Percentiles rank a stretch among this genome's conserved stretches.
These are phyloP conservation scores for Hanseniaspora lachancei DNA, from an alignment of 805 yeast genomes.

Conservation along the genomic window DNA sequence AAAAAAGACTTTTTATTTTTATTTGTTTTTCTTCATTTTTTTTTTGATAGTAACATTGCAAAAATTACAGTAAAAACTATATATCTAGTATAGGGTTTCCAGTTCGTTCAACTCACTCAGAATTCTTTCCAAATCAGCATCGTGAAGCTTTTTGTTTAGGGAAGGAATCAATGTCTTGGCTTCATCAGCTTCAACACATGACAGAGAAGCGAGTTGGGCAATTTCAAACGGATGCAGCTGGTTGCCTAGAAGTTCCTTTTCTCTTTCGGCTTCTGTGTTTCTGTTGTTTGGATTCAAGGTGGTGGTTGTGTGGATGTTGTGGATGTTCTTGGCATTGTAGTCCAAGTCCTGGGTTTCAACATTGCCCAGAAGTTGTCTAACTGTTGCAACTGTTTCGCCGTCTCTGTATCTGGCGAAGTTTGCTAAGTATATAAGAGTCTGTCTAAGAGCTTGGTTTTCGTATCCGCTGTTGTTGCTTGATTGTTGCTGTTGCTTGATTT, in stretches of 20 bases:
- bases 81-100: conserved; percentile 31
- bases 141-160: conserved; percentile 64
- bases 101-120: conserved; percentile 72
- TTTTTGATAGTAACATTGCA: too few relatives aligned
- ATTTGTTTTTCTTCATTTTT: neutral
- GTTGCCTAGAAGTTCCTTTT: conserved; percentile 24
- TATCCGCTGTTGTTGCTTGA: conserved; percentile 25
- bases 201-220: conserved; percentile 76
- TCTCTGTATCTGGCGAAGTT: conserved; percentile 84
- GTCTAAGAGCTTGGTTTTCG: conserved; percentile 77
- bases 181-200: conserved; percentile 94
- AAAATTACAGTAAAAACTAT: conserved; percentile 10
- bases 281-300: neutral
- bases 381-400: conserved; percentile 85
- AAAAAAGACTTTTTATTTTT: neutral
- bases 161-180: conserved; percentile 91
- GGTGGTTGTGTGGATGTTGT: conserved; percentile 3
- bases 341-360: conserved; percentile 23
- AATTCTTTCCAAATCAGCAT: conserved; percentile 74
- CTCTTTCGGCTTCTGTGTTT: conserved; percentile 5
- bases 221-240: conserved; percentile 86
- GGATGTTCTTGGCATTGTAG: conserved; percentile 34
- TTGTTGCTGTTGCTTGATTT: conserved; percentile 3
- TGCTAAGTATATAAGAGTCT: conserved; percentile 75
- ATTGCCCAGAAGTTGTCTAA: conserved; percentile 65